A percentile compares a stretch with the other conserved stretches of the same genome.
phyloP scores from a whole-genome alignment of 208 protist species.

The Wallacemonas sp. region DNA sequence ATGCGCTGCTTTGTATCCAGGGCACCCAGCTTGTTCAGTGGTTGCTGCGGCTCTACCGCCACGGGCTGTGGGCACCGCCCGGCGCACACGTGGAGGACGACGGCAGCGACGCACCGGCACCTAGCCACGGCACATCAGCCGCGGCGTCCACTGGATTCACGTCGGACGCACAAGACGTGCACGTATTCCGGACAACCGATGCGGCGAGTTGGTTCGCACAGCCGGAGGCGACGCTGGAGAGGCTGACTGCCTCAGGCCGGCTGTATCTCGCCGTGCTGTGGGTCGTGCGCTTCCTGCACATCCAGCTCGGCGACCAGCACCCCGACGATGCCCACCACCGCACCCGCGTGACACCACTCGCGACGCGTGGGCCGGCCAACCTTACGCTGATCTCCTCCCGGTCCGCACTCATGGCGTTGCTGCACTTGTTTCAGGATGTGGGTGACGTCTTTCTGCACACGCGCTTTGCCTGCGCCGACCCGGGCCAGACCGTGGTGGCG shows the following conservation, averaged over 20 bases:
- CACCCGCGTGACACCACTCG: no score
- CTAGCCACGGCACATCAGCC: neutral
- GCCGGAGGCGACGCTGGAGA: conserved; percentile 20
- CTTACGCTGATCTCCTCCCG: conserved; percentile 7
- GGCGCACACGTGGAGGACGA: neutral
- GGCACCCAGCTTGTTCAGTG: conserved; percentile 62
- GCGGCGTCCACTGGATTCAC: neutral
- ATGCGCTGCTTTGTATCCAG: conserved; percentile 33
- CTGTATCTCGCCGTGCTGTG: conserved; percentile 50
- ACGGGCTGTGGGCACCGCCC: conserved; percentile 54
- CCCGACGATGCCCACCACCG: neutral
- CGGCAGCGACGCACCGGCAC: neutral
- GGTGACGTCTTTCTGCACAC: conserved; percentile 41
- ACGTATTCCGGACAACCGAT: conserved; percentile 25
- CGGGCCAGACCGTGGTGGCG: conserved; percentile 33
- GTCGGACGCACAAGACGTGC: conserved; percentile 20
- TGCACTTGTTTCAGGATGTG: conserved; percentile 44
- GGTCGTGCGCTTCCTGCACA: neutral
- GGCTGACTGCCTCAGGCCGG: conserved; percentile 25
- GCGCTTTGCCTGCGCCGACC: conserved; percentile 42
- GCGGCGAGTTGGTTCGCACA: neutral
- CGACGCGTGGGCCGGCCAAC: no score
- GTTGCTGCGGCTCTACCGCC: conserved; percentile 46
- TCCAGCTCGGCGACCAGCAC: neutral
- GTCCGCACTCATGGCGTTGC: conserved; percentile 6